Evolutionary conservation across 2,329 filamentous ascomycete species (phyloP), one percentile per base, ranked within the genome.

Genomic region (Diaporthe vaccinii): DNA sequence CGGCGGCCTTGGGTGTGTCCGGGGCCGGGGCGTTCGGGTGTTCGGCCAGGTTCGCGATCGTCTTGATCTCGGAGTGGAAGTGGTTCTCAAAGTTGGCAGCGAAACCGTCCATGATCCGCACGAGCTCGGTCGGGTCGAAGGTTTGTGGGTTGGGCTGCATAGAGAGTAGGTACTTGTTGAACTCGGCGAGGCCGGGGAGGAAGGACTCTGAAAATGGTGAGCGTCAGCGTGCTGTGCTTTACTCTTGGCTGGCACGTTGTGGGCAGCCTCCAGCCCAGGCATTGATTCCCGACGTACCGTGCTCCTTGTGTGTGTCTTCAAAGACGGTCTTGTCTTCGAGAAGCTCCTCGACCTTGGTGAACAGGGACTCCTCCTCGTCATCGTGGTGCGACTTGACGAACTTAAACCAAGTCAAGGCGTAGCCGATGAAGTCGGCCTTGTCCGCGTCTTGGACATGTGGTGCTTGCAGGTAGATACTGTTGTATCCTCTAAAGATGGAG

Each of bases 381-480:
- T 91, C 87, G 78, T 92, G 90, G 80, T 93, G 90, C 46, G 89
- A 88, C 78, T 86, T 87, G 76, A 93, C 87, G 78, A 91, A 91
- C 74, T 88, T 87, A 82, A 87, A 86, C 89, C 90, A 92, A 0
- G 90, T 88, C 71, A 89, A 84, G 41, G 85, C 84, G 82, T 92
- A 93, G 25, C 86, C 86, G 72, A 92, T 82, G 78, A 93, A 93
- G 80, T 89, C 88, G 65, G 82, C 80, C 80, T 87, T 87, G 80
- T 92, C 89, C n/a, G 81, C 81, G 2, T 86, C 85, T 14, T 85
- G 80, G 57, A 92, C 82, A 78, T 88, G 84, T 15, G 87, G 86
- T 0, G 89, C 90, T 81, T 92, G 91, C 55, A 88, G 86, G 80
- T 89, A 91, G 79, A 93, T 91, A 79, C 87, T 89, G 82, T 93